Base-by-base conservation (phyloP, 2,329 filamentous ascomycete species). In the Scleromitrula shiraiana region DNA sequence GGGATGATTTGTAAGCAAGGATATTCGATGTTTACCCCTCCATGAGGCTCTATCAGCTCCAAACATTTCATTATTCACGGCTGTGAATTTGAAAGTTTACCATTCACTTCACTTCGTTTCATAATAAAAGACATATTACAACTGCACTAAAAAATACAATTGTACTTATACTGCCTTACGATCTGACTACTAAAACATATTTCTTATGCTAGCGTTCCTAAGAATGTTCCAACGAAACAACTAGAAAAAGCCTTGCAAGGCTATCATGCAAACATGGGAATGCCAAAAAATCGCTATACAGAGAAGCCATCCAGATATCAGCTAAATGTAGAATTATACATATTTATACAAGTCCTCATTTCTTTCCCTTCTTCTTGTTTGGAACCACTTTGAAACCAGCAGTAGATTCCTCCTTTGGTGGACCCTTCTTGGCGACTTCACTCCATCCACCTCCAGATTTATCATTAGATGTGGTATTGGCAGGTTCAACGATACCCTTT, bases 401-500 rank as follows among this genome's bases (percentile, higher is more conserved):
- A 41, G 67, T 54, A 42, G 58, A 54, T 61, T 58, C 67, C 61
- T 69, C 68, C 52, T 65, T 68, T 48, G 71, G 70, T 46, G 70
- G 68, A 41, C 85, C 85, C 75, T 96, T 96, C 82, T 97, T 97
- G 1, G 93, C 93, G 44, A 98, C 93, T 69, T 97, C 93, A 59
- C 77, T 95, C 93, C 93, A 98, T 17, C 91, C 91, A 47, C 86
- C 83, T 47, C 86, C 82, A 22, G 68, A 62, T 41, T 68, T 71
- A 56, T 68, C 71, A 36, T 67, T 66, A 3, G 79, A 76, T 46
- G 70, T 76, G 29, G 70, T 69, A 41, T 69, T 74, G 40, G 77
- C 73, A 14, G 80, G 74, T 65, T 89, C 85, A 15, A 95, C 74
- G 33, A 96, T 78, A 32, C 93, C 93, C 71, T 90, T 93, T 58